Evolutionary conservation across 2,329 filamentous ascomycete species (phyloP).

Genomic region (Graphilbum sp.): DNA sequence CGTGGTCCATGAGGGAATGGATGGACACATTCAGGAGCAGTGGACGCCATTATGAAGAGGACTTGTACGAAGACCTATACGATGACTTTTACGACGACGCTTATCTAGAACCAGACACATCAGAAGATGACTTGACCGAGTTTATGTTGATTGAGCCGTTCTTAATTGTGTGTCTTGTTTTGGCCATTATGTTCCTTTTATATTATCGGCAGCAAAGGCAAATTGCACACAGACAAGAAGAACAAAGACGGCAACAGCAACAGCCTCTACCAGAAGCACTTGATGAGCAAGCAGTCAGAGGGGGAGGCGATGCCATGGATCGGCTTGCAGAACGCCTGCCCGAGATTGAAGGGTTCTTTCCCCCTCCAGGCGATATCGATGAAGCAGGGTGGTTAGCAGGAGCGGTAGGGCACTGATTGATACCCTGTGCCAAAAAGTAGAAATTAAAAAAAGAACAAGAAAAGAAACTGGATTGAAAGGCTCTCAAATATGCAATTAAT

Average conservation of each 20-base stretch:
- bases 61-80: slow-evolving; percentile 38
- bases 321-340: slow-evolving; percentile 3
- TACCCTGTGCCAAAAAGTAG: too few relatives aligned
- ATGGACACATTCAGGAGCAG: slow-evolving; percentile 64
- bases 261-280: background rate
- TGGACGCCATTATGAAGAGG: slow-evolving; percentile 44
- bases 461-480: too few relatives aligned
- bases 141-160: slow-evolving; percentile 58
- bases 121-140: slow-evolving; percentile 56
- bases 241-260: background rate
- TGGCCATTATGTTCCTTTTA: slow-evolving; percentile 58
- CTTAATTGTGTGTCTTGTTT: slow-evolving; percentile 63
- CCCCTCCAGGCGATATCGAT: slow-evolving; percentile 49
- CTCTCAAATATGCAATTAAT: too few relatives aligned
- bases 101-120: slow-evolving; percentile 33
- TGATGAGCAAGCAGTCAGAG: background rate
- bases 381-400: slow-evolving; percentile 49
- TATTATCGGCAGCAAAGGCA: slow-evolving; percentile 66
- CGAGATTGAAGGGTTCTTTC: slow-evolving; percentile 16
- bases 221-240: slow-evolving; percentile 26
- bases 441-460: too few relatives aligned
- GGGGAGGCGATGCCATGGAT: background rate
- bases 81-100: slow-evolving; percentile 34
- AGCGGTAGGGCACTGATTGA: slow-evolving; percentile 40
- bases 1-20: slow-evolving; percentile 75